These are phyloP conservation scores for Ceratocystis variospora DNA, from an alignment of 2,329 filamentous ascomycete genomes.

Conservation along the genomic window DNA sequence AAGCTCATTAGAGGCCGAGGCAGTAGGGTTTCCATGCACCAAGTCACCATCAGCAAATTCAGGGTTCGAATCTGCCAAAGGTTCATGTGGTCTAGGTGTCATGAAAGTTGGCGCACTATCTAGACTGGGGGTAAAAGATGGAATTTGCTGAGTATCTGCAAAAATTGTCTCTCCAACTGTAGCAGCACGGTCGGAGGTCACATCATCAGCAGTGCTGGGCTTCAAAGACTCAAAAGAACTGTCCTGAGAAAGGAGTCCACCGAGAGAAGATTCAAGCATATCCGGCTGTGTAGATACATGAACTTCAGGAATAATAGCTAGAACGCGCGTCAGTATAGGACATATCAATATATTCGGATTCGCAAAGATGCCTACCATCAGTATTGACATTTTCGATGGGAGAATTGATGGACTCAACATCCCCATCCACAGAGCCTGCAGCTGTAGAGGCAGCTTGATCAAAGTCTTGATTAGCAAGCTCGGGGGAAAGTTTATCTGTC, in stretches of 20 bases:
- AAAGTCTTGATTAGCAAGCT: not conserved
- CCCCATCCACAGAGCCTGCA: not conserved
- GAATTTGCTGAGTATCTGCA: not conserved
- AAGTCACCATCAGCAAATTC: not conserved
- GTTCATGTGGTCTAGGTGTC: not conserved
- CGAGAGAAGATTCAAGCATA: not conserved
- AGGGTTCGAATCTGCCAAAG: not conserved
- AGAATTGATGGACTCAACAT: not conserved
- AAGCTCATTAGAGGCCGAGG: too few relatives aligned
- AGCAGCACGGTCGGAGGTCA: not conserved
- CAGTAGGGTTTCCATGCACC: not conserved
- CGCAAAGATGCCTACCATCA: not conserved
- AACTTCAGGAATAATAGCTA: not conserved
- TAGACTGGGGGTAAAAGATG: not conserved
- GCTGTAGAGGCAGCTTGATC: not conserved
- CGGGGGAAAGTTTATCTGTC: not conserved
- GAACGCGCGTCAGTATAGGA: not conserved
- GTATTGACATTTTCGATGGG: not conserved
- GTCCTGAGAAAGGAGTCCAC: not conserved
- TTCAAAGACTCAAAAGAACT: not conserved
- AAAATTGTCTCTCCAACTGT: not conserved
- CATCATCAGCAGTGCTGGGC: not conserved
- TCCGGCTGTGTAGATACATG: not conserved
- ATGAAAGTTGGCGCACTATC: not conserved
- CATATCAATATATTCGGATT: not conserved